Percentiles rank a stretch among this genome's conserved stretches.
phyloP scores from a whole-genome alignment of 2,329 filamentous ascomycete species.

The Arachnomyces sp. region DNA sequence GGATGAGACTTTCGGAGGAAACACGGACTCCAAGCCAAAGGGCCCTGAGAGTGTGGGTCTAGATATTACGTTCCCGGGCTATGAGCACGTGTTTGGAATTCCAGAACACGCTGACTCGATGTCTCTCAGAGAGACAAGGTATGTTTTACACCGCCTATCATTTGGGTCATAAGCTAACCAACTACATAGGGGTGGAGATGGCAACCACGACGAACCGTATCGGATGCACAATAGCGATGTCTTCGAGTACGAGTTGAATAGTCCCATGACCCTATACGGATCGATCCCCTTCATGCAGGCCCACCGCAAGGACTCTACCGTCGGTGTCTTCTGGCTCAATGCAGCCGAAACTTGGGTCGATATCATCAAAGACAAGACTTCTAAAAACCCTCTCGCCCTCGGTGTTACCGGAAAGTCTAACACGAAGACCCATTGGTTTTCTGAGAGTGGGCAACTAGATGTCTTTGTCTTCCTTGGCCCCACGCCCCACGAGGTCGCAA shows the following conservation, averaged over 20 bases:
- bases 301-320: slow-evolving; percentile 84
- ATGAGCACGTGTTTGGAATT: slow-evolving; percentile 87
- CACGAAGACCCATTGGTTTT: slow-evolving; percentile 94
- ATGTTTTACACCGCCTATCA: slow-evolving; percentile 10
- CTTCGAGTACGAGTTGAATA: slow-evolving; percentile 95
- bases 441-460: slow-evolving; percentile 80
- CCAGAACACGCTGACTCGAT: slow-evolving; percentile 85
- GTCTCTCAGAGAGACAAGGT: slow-evolving; percentile 80
- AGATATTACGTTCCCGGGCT: slow-evolving; percentile 86
- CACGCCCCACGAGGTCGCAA: slow-evolving; percentile 70
- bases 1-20: slow-evolving; percentile 93
- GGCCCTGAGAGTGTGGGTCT: slow-evolving; percentile 87
- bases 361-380: slow-evolving; percentile 69
- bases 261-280: slow-evolving; percentile 98
- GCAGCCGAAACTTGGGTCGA: slow-evolving; percentile 97
- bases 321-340: slow-evolving; percentile 96
- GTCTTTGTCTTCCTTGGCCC: slow-evolving; percentile 92
- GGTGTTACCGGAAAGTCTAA: slow-evolving; percentile 60
- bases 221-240: slow-evolving; percentile 93
- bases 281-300: slow-evolving; percentile 97
- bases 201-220: slow-evolving; percentile 82
- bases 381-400: slow-evolving; percentile 67
- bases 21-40: slow-evolving; percentile 89
- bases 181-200: slow-evolving; percentile 58
- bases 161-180: slow-evolving; percentile 9